These are phyloP conservation scores for Hygrophorus russula DNA, from an alignment of 768 basidiomycete species.

Conservation along the genomic window DNA sequence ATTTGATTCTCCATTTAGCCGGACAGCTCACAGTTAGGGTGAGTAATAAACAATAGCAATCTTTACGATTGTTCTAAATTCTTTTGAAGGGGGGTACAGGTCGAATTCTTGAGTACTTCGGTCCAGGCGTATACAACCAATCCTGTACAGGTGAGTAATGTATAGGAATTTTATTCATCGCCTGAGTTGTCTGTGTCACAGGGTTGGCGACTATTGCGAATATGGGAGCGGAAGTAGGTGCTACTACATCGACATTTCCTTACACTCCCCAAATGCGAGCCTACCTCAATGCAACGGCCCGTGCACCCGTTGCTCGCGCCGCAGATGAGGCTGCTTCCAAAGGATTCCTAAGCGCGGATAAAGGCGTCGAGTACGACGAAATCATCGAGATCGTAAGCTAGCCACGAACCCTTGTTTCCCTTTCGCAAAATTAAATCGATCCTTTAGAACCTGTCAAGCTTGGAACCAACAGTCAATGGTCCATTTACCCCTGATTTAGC, in stretches of 20 bases:
- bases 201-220: conserved; percentile 93
- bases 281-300: conserved; percentile 85
- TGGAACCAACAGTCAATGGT: conserved; percentile 91
- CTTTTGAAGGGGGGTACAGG: conserved; percentile 84
- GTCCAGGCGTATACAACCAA: conserved; percentile 77
- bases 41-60: conserved; percentile 16
- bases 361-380: conserved; percentile 89
- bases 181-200: conserved; percentile 13
- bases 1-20: conserved; percentile 88
- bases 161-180: background rate
- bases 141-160: conserved; percentile 73
- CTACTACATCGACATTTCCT: conserved; percentile 97
- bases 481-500: conserved; percentile 97
- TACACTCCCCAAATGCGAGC: conserved; percentile 84
- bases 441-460: conserved; percentile 66
- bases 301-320: conserved; percentile 73
- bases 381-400: conserved; percentile 81
- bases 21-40: conserved; percentile 91
- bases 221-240: conserved; percentile 99
- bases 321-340: conserved; percentile 73
- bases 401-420: background rate
- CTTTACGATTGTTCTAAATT: conserved; percentile 1
- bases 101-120: conserved; percentile 93
- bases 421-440: background rate
- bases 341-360: conserved; percentile 77